These are phyloP conservation scores for Chaetomium sp. DNA, from an alignment of 2,329 filamentous ascomycete species.

Conservation along the genomic window DNA sequence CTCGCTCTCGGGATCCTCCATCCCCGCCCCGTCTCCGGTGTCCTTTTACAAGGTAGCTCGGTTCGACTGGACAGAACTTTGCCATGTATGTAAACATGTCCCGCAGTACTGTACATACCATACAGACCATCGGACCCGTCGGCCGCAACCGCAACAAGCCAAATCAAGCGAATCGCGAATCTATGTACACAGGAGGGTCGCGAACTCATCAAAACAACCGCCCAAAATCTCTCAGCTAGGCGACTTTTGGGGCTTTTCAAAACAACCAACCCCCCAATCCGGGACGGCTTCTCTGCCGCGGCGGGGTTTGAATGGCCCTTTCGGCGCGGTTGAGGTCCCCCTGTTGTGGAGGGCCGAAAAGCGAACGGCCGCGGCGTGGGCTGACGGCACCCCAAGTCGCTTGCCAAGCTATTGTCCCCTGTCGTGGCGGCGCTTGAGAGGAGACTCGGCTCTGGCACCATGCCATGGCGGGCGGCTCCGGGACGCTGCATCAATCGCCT, in stretches of 20 bases:
- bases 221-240: constrained; percentile 10
- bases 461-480: constrained; percentile 27
- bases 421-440: constrained; percentile 34
- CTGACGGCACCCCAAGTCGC: constrained; percentile 18
- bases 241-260: neutral
- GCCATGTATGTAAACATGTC: no score
- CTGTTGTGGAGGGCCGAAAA: neutral
- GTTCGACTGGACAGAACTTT: no score
- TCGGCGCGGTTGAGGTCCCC: constrained; percentile 7
- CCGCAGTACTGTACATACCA: no score
- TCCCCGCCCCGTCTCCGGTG: neutral
- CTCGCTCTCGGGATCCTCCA: constrained; percentile 1
- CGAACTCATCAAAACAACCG: constrained; percentile 5
- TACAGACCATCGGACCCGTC: neutral
- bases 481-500: constrained; percentile 29
- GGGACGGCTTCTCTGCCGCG: constrained; percentile 23
- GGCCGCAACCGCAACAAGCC: constrained; percentile 5
- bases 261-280: constrained; percentile 7
- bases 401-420: constrained; percentile 27
- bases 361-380: constrained; percentile 15
- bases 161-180: neutral
- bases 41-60: neutral
- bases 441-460: constrained; percentile 22
- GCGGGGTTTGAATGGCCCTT: constrained; percentile 11
- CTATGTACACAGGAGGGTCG: neutral